phyloP scores from a whole-genome alignment of 140 eudicot species.

The Senecio squalidus region DNA sequence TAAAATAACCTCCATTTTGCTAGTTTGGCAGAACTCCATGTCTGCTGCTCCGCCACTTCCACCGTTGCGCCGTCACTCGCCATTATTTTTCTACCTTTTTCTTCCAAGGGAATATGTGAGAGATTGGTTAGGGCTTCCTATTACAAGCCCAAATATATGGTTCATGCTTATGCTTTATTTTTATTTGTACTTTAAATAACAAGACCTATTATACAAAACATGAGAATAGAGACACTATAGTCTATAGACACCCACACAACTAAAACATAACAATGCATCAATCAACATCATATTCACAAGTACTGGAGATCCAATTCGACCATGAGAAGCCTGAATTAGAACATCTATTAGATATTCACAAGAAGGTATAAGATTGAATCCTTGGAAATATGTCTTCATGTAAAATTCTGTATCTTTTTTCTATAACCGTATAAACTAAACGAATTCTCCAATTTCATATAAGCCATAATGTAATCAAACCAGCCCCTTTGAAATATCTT shows the following conservation, averaged over 20 bases:
- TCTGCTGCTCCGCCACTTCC: constrained; percentile 29
- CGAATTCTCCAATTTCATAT: background rate
- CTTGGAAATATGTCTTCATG: background rate
- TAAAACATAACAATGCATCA: background rate
- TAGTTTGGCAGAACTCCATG: too few relatives aligned
- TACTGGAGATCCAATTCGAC: background rate
- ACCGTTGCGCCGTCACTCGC: constrained; percentile 38
- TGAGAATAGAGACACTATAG: too few relatives aligned
- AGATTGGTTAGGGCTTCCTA: background rate
- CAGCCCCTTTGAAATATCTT: background rate
- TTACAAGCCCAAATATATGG: constrained; percentile 22
- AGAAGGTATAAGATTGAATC: background rate
- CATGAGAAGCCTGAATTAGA: background rate
- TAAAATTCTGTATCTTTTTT: too few relatives aligned
- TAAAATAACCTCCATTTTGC: too few relatives aligned
- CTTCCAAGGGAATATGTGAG: background rate
- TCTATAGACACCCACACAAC: too few relatives aligned
- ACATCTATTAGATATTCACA: background rate
- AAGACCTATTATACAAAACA: too few relatives aligned
- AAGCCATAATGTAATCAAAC: background rate
- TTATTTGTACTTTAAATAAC: too few relatives aligned
- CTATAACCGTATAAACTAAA: background rate
- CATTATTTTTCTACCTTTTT: background rate
- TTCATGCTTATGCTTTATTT: too few relatives aligned
- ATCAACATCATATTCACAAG: background rate